Evolutionary conservation across 2,329 filamentous ascomycete species (phyloP).

Genomic region (Blastomyces parvus): DNA sequence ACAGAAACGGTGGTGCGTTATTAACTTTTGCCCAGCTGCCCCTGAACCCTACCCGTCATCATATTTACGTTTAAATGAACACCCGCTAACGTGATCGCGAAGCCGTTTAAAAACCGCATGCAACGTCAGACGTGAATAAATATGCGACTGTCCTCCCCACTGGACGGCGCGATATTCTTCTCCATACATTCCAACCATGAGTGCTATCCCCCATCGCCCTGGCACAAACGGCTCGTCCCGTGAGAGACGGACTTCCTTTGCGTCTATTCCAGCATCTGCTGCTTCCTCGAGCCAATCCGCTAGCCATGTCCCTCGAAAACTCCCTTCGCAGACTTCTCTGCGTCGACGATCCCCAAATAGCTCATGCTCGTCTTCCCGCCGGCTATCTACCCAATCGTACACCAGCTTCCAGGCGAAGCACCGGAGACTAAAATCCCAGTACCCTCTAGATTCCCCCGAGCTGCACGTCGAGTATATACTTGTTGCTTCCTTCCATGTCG

Average conservation of each 20-base stretch:
- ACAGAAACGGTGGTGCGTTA: not conserved
- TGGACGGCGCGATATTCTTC: slow-evolving; percentile 16
- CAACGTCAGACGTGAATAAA: slow-evolving; percentile 6
- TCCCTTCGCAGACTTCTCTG: slow-evolving; percentile 53
- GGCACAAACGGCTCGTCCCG: slow-evolving; percentile 31
- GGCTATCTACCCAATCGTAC: slow-evolving; percentile 26
- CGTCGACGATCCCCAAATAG: slow-evolving; percentile 42
- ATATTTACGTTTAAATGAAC: not conserved
- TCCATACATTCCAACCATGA: slow-evolving; percentile 23
- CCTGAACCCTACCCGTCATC: slow-evolving; percentile 1
- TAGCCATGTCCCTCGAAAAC: slow-evolving; percentile 45
- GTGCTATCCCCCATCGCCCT: slow-evolving; percentile 30
- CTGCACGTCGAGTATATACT: slow-evolving; percentile 99
- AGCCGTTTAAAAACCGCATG: not conserved
- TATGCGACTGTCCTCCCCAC: slow-evolving; percentile 8
- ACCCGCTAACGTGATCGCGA: not conserved
- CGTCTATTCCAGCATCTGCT: slow-evolving; percentile 49
- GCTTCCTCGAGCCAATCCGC: slow-evolving; percentile 29
- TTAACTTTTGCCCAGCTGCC: slow-evolving; percentile 6
- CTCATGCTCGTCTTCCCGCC: slow-evolving; percentile 31
- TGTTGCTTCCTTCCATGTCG: slow-evolving; percentile 94
- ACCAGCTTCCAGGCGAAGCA: slow-evolving; percentile 15
- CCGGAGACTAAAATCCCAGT: slow-evolving; percentile 56
- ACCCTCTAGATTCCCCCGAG: slow-evolving; percentile 62
- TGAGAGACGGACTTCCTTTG: slow-evolving; percentile 48